Evolutionary conservation across 108 stramenopile genomes (phyloP).

Genomic region (Discostella pseudostelligera): DNA sequence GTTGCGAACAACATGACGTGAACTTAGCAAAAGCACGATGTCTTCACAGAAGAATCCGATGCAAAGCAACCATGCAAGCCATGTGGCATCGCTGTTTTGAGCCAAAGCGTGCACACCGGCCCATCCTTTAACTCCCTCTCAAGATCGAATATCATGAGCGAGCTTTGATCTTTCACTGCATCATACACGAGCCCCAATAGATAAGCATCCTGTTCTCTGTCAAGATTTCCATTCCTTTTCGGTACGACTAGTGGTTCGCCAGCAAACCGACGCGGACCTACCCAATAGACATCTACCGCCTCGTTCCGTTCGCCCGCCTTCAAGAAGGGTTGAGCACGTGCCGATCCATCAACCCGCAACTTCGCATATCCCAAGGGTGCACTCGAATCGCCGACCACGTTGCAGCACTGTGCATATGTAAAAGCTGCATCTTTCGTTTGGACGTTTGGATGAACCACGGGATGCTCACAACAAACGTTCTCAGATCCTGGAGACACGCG

Average conservation of each 20-base stretch:
- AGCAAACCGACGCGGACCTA: constrained; percentile 50
- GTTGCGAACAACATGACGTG: no score
- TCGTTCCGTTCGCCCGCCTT: constrained; percentile 39
- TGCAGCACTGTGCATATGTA: constrained; percentile 50
- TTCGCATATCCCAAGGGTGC: constrained; percentile 50
- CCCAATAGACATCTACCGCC: constrained; percentile 56
- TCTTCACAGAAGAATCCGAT: constrained; percentile 16
- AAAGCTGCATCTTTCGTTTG: constrained; percentile 36
- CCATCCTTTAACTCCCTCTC: constrained; percentile 51
- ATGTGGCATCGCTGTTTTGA: constrained; percentile 53
- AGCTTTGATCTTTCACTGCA: constrained; percentile 39
- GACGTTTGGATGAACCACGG: constrained; percentile 58
- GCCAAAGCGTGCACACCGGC: constrained; percentile 50
- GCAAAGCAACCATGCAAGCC: constrained; percentile 66
- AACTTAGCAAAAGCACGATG: constrained; percentile 38
- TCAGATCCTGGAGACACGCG: constrained; percentile 45
- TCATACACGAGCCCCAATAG: constrained; percentile 57
- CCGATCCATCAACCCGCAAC: constrained; percentile 16
- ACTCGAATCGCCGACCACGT: constrained; percentile 52
- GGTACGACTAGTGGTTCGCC: constrained; percentile 61
- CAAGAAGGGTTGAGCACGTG: constrained; percentile 10
- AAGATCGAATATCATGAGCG: constrained; percentile 56
- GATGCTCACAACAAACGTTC: constrained; percentile 56
- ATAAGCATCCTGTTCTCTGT: constrained; percentile 52
- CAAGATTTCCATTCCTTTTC: constrained; percentile 37